Percentiles rank a stretch among this genome's conserved stretches.
Conservation (phyloP, 176 grass and related monocot species). For the Cenchrus fungigraminus region DNA sequence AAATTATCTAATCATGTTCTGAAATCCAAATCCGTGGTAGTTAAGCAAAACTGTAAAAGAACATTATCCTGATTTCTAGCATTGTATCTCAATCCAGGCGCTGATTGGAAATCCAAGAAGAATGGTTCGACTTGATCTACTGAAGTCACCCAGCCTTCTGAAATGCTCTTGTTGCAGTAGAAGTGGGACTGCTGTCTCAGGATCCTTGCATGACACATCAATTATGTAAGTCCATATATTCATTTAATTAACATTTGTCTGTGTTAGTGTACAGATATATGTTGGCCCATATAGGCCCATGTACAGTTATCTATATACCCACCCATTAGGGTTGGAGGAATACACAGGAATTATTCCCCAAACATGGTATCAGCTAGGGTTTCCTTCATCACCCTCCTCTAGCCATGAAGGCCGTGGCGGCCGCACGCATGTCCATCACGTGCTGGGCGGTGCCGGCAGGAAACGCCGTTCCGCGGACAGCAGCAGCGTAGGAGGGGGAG, state of each 20-base stretch:
- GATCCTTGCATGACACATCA: constrained; percentile 83
- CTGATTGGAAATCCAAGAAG: constrained; percentile 89
- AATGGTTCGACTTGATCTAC: constrained; percentile 86
- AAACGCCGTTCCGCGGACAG: too few relatives aligned
- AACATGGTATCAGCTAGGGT: too few relatives aligned
- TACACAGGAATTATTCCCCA: too few relatives aligned
- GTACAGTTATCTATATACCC: too few relatives aligned
- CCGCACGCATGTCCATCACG: too few relatives aligned
- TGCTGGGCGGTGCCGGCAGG: too few relatives aligned
- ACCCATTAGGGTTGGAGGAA: too few relatives aligned
- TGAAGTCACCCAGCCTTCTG: constrained; percentile 66
- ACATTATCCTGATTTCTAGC: constrained; percentile 23
- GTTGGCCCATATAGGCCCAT: too few relatives aligned
- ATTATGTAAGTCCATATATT: constrained; percentile 66
- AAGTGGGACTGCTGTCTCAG: constrained; percentile 49
- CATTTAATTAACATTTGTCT: constrained; percentile 5
- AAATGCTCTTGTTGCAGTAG: constrained; percentile 72
- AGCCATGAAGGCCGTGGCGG: too few relatives aligned
- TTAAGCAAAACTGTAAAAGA: background rate
- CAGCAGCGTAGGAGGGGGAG: too few relatives aligned
- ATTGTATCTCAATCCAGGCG: constrained; percentile 50
- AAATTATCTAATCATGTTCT: background rate
- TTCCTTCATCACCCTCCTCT: too few relatives aligned
- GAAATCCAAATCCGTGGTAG: constrained; percentile 5
- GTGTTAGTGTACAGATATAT: background rate